Evolutionary conservation across 208 protist genomes (phyloP).

Genomic region (Acanthamoeba culbertsoni): DNA sequence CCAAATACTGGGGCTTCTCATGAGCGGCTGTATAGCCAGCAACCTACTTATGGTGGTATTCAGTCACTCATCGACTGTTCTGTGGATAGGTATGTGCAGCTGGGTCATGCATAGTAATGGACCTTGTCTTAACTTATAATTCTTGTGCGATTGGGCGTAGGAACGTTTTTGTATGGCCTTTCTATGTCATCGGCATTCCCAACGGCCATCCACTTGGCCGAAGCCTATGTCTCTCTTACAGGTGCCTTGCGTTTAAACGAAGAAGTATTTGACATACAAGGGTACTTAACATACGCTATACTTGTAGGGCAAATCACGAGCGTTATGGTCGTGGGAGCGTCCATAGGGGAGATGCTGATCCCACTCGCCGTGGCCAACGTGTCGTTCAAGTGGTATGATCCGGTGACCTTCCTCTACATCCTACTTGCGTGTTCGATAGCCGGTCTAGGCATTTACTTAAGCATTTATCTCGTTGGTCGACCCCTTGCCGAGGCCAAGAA

Average conservation of each 20-base stretch:
- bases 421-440: neutral
- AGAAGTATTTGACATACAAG: too few species aligned
- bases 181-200: slow-evolving; percentile 49
- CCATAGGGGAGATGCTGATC: slow-evolving; percentile 39
- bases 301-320: slow-evolving; percentile 5
- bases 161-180: neutral
- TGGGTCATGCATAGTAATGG: too few species aligned
- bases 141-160: neutral
- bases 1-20: slow-evolving; percentile 12
- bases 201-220: slow-evolving; percentile 6
- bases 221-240: slow-evolving; percentile 16
- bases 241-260: neutral
- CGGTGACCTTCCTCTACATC: slow-evolving; percentile 10
- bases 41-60: neutral
- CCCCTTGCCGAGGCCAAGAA: neutral
- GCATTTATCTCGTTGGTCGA: neutral
- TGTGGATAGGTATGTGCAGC: neutral
- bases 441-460: neutral
- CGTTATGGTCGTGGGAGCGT: slow-evolving; percentile 38
- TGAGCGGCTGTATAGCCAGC: slow-evolving; percentile 15
- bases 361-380: slow-evolving; percentile 41
- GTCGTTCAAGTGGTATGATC: neutral
- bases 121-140: too few species aligned
- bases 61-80: neutral
- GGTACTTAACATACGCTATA: too few species aligned